Base-by-base conservation (phyloP, 2,329 filamentous ascomycete species). In the Claviceps quebecensis region DNA sequence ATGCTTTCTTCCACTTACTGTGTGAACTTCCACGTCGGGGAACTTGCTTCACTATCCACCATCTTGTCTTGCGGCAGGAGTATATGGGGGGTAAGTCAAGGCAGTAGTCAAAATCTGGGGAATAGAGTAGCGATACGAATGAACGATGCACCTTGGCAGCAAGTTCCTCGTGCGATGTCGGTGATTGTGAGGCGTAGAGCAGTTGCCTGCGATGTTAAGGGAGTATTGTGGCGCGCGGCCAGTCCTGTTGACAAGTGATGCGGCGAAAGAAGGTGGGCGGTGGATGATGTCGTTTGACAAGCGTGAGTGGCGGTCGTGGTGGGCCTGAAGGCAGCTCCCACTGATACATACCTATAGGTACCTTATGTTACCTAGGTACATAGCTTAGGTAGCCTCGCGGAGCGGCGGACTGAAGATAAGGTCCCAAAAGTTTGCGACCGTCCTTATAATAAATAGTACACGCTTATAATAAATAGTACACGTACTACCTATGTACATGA, bases 1-100 rank as follows among this genome's bases (percentile, higher is more conserved):
- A 19, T 7, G 58, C 55, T 44, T 52, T 43, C 37, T 45, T 45
- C 48, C 52, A 78, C 88, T 72, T 86, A 95, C 90, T 97, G 91
- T 71, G 91, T 97, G 75, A 97, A 97, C 79, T 97, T 97, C 91
- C 91, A 97, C 73, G 90, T 97, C 68, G 90, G 90, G 74, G 87
- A 84, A 78, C 82, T 88, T 73, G 86, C 79, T 75, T 95, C 89
- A 76, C 84, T 86, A 81, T 96, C 90, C 77, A 93, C 90, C 90
- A 97, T 96, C 76, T 84, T 91, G 73, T 63, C 62, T 37, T 34
- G 45, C 13, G 36, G 52, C 57, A 60, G 59, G 61, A 63, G 61
- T 60, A 57, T 17, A n/a, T 49, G 41, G 22, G 40, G 40, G n/a
- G n/a, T 34, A 56, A 56, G 50, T 48, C 22, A 41, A 34, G 45